A percentile compares a stretch with the other conserved stretches of the same genome.
phyloP scores from a whole-genome alignment of 2,329 filamentous ascomycete species.

The Fusarium sambucinum region DNA sequence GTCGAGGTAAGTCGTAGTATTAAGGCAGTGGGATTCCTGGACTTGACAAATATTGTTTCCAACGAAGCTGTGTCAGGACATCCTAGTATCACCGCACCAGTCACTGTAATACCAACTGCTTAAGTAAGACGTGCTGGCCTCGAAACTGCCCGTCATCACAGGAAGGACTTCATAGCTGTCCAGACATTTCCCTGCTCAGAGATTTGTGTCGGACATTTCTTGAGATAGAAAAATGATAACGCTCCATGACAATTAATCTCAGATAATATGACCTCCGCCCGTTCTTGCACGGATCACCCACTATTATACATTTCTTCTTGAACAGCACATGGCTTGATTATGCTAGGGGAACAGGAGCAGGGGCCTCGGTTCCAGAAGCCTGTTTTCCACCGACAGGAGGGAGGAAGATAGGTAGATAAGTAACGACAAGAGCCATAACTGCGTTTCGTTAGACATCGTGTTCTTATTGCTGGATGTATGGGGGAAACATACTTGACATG shows the following conservation, averaged over 20 bases:
- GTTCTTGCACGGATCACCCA: neutral
- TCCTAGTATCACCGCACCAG: neutral
- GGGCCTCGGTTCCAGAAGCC: constrained; percentile 52
- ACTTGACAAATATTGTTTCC: neutral
- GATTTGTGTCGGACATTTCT: neutral
- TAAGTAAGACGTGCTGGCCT: neutral
- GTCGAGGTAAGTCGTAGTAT: neutral
- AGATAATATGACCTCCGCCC: neutral
- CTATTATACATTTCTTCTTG: constrained; percentile 10
- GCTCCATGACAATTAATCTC: constrained; percentile 21
- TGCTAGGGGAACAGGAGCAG: constrained; percentile 40
- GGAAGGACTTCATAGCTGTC: constrained; percentile 4
- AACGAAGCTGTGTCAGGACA: neutral
- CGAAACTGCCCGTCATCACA: constrained; percentile 8
- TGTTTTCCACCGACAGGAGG: constrained; percentile 53
- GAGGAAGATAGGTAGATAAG: constrained; percentile 65
- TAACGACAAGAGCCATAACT: constrained; percentile 71
- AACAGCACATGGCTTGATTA: constrained; percentile 6
- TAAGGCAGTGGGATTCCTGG: too few species aligned
- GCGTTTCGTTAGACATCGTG: constrained; percentile 22
- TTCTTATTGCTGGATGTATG: neutral
- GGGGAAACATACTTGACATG: constrained; percentile 75
- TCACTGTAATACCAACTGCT: neutral
- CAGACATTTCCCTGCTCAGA: neutral
- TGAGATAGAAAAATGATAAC: constrained; percentile 13